Conservation (phyloP, 345 rosid genomes). For the Citrus cavaleriei region DNA sequence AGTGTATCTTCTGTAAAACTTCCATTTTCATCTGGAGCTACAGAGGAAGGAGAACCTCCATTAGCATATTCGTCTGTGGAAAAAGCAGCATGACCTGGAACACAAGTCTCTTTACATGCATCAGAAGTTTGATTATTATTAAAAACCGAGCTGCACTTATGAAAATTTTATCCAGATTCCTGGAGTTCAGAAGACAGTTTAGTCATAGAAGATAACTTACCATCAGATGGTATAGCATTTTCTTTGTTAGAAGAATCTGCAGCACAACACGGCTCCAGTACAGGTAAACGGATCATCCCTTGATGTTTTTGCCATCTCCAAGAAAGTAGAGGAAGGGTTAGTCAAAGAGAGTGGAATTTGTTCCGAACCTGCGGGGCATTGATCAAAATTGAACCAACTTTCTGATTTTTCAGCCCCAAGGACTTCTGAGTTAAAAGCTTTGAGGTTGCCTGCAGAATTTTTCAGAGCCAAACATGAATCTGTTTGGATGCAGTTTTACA, state of each 20-base stretch:
- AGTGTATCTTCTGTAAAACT: slow-evolving; percentile 52
- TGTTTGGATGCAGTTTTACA: slow-evolving; percentile 15
- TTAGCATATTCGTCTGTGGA: slow-evolving; percentile 39
- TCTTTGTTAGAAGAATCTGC: slow-evolving; percentile 22
- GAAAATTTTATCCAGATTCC: slow-evolving; percentile 14
- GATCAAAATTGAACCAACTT: slow-evolving; percentile 1
- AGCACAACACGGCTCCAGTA: slow-evolving; percentile 18
- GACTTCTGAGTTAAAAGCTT: slow-evolving; percentile 1
- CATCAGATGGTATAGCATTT: slow-evolving; percentile 18
- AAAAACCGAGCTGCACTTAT: slow-evolving; percentile 22
- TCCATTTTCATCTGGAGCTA: slow-evolving; percentile 54
- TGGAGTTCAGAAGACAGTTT: slow-evolving; percentile 16
- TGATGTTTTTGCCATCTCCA: slow-evolving; percentile 19
- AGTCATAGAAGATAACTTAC: slow-evolving; percentile 16
- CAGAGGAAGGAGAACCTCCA: slow-evolving; percentile 39
- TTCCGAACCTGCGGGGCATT: slow-evolving; percentile 1
- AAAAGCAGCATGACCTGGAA: slow-evolving; percentile 26
- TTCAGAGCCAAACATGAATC: slow-evolving; percentile 6
- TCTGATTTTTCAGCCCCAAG: slow-evolving; percentile 16
- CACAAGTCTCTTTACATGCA: slow-evolving; percentile 29
- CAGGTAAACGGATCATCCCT: slow-evolving; percentile 9
- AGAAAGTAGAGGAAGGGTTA: slow-evolving; percentile 15
- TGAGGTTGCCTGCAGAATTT: slow-evolving; percentile 1
- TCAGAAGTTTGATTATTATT: slow-evolving; percentile 24
- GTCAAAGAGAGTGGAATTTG: not conserved